These are phyloP conservation scores for Candida ulmi DNA, from an alignment of 805 yeast genomes.

Conservation along the genomic window DNA sequence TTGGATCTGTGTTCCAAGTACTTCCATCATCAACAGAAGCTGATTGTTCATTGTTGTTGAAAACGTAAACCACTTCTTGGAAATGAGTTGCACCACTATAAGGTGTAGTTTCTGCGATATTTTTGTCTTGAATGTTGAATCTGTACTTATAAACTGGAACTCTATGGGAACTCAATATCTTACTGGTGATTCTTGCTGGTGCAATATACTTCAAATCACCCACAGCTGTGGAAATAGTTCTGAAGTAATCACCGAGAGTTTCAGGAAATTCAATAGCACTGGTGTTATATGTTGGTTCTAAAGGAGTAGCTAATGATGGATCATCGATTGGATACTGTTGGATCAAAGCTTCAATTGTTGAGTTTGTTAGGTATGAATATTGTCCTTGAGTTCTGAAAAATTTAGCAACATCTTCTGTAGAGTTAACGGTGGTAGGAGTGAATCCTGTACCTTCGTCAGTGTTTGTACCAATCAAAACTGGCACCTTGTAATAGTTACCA, in stretches of 20 bases:
- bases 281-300: slow-evolving; percentile 12
- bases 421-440: slow-evolving; percentile 1
- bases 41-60: slow-evolving; percentile 2
- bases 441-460: slow-evolving; percentile 18
- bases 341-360: slow-evolving; percentile 1
- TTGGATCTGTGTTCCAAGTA: slow-evolving; percentile 1
- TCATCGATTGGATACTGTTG: background rate
- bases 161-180: slow-evolving; percentile 1
- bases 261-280: slow-evolving; percentile 2
- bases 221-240: slow-evolving; percentile 2
- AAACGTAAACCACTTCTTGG: slow-evolving; percentile 8
- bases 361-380: slow-evolving; percentile 8
- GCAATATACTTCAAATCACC: slow-evolving; percentile 12
- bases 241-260: slow-evolving; percentile 1
- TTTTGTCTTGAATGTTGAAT: slow-evolving; percentile 5
- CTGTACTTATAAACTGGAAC: slow-evolving; percentile 7
- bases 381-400: background rate
- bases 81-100: slow-evolving; percentile 5
- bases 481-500: slow-evolving; percentile 15
- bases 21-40: background rate
- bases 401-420: slow-evolving; percentile 1
- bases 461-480: slow-evolving; percentile 18
- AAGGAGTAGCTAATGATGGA: slow-evolving; percentile 1
- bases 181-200: slow-evolving; percentile 8
- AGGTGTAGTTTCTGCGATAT: background rate